Percentiles rank a stretch among this genome's conserved stretches.
Conservation (phyloP, 1,284 basidiomycete species). For the Rhodotorula sp. region DNA sequence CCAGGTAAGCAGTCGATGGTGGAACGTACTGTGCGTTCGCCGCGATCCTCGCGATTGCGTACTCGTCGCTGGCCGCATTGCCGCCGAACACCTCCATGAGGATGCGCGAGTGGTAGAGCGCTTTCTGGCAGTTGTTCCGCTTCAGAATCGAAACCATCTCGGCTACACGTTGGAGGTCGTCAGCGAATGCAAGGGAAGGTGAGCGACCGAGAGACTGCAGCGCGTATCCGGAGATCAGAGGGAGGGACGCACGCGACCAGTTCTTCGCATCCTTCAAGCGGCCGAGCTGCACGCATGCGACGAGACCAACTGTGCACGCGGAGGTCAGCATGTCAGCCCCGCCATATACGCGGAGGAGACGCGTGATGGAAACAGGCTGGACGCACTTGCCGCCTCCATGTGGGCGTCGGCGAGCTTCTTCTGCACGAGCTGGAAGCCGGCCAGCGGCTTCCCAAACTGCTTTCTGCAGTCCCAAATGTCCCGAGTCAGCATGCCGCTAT, state of each 20-base stretch:
- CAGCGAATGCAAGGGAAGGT: neutral
- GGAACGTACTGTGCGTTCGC: constrained; percentile 70
- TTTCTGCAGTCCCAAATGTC: neutral
- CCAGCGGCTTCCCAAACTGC: constrained; percentile 12
- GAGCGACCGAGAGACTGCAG: neutral
- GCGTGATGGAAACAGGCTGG: neutral
- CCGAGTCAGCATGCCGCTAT: neutral
- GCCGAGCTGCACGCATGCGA: constrained; percentile 66
- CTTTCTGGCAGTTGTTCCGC: constrained; percentile 94
- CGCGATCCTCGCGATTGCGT: constrained; percentile 85
- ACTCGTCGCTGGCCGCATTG: constrained; percentile 89
- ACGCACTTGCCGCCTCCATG: constrained; percentile 65
- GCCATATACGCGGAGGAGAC: no score
- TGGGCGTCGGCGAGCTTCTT: constrained; percentile 95
- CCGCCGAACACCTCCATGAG: constrained; percentile 88
- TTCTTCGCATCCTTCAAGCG: constrained; percentile 80
- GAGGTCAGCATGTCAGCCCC: constrained; percentile 58
- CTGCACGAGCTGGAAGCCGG: constrained; percentile 85
- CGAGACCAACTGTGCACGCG: constrained; percentile 28
- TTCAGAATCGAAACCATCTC: constrained; percentile 96
- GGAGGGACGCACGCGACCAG: constrained; percentile 58
- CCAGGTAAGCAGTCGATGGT: constrained; percentile 26
- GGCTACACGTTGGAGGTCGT: constrained; percentile 49
- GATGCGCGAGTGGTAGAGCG: constrained; percentile 69
- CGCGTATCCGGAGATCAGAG: no score